Evolutionary conservation across 1,284 basidiomycete genomes (phyloP), one percentile per base, ranked within the genome.

Genomic region (Rhodotorula sp.): DNA sequence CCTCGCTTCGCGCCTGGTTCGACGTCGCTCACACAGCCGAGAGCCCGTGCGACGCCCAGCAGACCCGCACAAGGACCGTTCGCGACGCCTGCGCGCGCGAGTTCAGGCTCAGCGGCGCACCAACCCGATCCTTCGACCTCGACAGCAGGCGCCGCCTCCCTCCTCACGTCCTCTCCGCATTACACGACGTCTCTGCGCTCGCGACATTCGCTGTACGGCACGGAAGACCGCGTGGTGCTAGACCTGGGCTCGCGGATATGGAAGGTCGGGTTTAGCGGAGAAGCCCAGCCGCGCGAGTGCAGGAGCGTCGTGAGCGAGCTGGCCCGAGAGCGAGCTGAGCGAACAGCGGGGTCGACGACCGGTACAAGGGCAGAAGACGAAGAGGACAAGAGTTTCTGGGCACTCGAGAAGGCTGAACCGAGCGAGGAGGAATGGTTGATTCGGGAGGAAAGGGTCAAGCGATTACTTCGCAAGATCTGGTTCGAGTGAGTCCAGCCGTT

Each of bases 211-310:
- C 82, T 92, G 6, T 92, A 93, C 80, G 92, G 91, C 59, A 90
- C 89, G 10, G 91, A 93, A 78, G 91, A 92, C 79, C 85, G 91
- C 62, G 86, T 93, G 59, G 85, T 93, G 61, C 87, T 93, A 70
- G 91, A 94, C 78, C 87, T 90, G 36, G 91, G 91, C 55, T 91
- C 89, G 58, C 84, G 86, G 60, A 84, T 92, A 67, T 92, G 91
- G 90, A 92, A 91, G 81, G 89, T 90, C 13, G 91, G 92, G 2
- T 92, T 93, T 81, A 91, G 90, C 78, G 91, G 91, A 27, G 91
- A 93, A 82, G 88, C 89, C n/a, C 84, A 85, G 68, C 90, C 91
- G 22, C 82, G 91, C 87, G 91, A 72, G 86, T 92, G 32, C 88
- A 91, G 79, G 53, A 71, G 58, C 44, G 77, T 75, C 51, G 66